Base-by-base conservation (phyloP, 169 alveolate genomes). In the Plasmodium cynomolgi region DNA sequence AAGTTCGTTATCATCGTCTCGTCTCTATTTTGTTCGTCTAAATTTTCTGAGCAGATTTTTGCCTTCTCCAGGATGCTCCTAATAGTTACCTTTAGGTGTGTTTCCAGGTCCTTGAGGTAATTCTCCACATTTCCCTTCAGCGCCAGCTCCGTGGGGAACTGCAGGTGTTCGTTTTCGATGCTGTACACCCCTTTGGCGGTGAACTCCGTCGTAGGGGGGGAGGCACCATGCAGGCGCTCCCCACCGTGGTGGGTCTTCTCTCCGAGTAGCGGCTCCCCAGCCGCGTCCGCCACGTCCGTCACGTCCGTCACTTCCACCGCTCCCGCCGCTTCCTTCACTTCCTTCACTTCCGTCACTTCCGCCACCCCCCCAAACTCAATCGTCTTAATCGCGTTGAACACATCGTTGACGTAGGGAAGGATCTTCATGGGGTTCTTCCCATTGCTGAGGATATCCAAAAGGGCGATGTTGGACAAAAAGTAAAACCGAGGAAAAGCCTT, bases 401-500 rank as follows among this genome's bases (percentile, higher is more conserved):
- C 93, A 20, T 85, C 92, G 58, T 84, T 75, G 47, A 84, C 71
- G 31, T 75, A 82, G 8, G 86, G 92, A 20, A 68, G 54, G 9
- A 86, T 83, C 94, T 96, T 98, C 82, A 98, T 96, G 9, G 99
- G 99, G 94, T 98, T 97, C 95, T 98, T 98, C 47, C 99, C 99
- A 93, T 98, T 98, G 54, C 99, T 97, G 71, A 99, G 97, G 88
- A 99, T 99, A 56, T 98, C 99, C 47, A 99, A 95, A 95, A 99
- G 95, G 1, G 99, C 99, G 93, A 98, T 98, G 93, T 99, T 99
- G 4, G 99, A 98, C 20, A 98, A 98, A 97, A 99, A 99, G 96
- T 99, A 99, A 96, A 99, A 99, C 47, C 99, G 98, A 2, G 99
- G 99, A 98, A 98, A 98, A 1, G 98, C 97, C 97, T 98, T 98